Percentiles rank a stretch among this genome's conserved stretches.
Conservation (phyloP, 768 basidiomycete species). For the Tulasnella sp. region DNA sequence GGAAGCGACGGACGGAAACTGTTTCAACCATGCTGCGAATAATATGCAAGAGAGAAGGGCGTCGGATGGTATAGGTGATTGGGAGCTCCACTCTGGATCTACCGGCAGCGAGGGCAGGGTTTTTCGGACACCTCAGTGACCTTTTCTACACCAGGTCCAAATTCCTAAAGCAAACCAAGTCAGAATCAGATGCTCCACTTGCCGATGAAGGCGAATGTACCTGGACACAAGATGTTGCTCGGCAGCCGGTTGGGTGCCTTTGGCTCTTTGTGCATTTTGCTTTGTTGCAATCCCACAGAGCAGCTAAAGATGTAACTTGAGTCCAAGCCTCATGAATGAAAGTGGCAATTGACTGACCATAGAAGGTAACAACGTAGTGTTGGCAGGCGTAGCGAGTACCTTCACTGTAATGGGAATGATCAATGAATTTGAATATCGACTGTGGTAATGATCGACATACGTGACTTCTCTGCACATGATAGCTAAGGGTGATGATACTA, state of each 20-base stretch:
- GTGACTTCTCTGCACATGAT: conserved; percentile 14
- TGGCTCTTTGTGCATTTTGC: conserved; percentile 12
- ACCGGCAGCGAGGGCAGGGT: conserved; percentile 3
- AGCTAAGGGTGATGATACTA: no score
- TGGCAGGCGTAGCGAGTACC: conserved; percentile 10
- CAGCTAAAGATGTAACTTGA: neutral
- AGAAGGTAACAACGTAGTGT: conserved; percentile 14
- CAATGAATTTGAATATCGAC: neutral
- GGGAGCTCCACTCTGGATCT: no score
- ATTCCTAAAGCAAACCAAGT: neutral
- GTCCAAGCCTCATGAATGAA: neutral
- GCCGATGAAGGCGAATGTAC: neutral
- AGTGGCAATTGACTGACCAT: neutral
- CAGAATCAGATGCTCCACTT: neutral
- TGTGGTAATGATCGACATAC: conserved; percentile 1
- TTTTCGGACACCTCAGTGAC: conserved; percentile 6
- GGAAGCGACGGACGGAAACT: no score
- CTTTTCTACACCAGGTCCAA: conserved; percentile 6
- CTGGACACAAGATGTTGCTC: conserved; percentile 2
- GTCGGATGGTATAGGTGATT: neutral
- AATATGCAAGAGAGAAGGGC: neutral
- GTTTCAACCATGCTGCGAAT: neutral
- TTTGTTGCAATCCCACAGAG: conserved; percentile 11
- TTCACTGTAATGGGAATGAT: neutral
- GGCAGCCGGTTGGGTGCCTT: conserved; percentile 6